Base-by-base conservation (phyloP, 2,329 filamentous ascomycete genomes). In the Thielaviopsis euricoi region DNA sequence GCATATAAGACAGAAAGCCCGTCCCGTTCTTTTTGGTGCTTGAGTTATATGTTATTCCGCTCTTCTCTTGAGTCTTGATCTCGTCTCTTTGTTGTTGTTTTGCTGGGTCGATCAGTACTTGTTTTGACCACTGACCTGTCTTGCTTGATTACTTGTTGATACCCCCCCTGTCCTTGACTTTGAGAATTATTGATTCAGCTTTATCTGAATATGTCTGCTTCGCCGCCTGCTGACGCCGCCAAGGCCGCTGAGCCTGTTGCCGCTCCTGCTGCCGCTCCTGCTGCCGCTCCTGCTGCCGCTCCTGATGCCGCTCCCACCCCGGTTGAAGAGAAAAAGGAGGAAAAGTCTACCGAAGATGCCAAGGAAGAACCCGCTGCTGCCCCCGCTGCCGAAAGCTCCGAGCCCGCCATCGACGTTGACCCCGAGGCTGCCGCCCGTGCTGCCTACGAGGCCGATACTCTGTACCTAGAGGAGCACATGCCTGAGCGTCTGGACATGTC, bases 391-490 rank as follows among this genome's bases (percentile, higher is more conserved):
- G 22, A 21, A 10, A 50, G 25, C 25, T 26, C 49, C 25, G 15
- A 37, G 21, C 37, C 49, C 21, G 25, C 53, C 9, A 21, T 46
- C 7, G 49, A 48, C 3, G 49, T 25, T 13, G 49, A 54, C 13
- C n/a, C 58, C 26, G 55, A 40, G 6, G 23, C 33, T 9, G 21
- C 55, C 19, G 50, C 55, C 22, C 55, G 29, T 13, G 58, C 58
- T 13, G 55, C 56, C 37, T 60, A 60, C 26, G 58, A 60, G 9
- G 55, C 55, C 6, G 58, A 60, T 23, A 57, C 58, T 19, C 48
- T 60, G 21, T 60, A 60, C 19, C 58, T 60, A 7, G 58, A 60
- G 23, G 58, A 60, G 46, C 58, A 60, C 52, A 57, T 60, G 58
- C 58, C 58, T 15, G 52, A 60, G 15, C 29, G 55, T 12, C 55